Evolutionary conservation across 2,329 filamentous ascomycete genomes (phyloP).

Genomic region (Ambrosiella cleistominuta): DNA sequence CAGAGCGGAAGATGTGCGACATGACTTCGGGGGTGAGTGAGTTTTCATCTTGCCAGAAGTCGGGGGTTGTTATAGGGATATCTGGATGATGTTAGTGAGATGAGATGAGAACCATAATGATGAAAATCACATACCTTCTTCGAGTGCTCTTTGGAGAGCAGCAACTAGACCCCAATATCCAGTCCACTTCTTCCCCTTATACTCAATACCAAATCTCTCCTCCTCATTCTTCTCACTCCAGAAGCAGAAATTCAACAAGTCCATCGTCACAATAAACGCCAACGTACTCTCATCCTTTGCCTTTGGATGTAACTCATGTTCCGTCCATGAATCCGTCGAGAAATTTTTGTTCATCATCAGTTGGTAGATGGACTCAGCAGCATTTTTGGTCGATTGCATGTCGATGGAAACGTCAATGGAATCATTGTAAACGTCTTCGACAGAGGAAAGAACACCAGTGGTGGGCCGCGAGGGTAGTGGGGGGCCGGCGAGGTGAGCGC

Average conservation of each 20-base stretch:
- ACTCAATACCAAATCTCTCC: conserved; percentile 68
- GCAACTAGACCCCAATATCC: conserved; percentile 94
- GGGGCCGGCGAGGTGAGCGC: conserved; percentile 55
- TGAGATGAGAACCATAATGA: background rate
- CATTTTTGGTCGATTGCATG: conserved; percentile 63
- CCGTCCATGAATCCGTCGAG: conserved; percentile 70
- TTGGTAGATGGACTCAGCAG: conserved; percentile 59
- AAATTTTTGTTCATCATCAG: conserved; percentile 74
- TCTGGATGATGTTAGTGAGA: conserved; percentile 28
- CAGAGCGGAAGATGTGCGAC: conserved; percentile 66
- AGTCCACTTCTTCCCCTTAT: conserved; percentile 67
- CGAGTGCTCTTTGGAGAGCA: conserved; percentile 65
- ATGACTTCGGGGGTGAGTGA: conserved; percentile 60
- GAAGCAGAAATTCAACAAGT: conserved; percentile 90
- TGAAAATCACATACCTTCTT: conserved; percentile 44
- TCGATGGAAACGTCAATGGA: conserved; percentile 82
- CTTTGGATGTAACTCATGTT: conserved; percentile 80
- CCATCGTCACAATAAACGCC: conserved; percentile 94
- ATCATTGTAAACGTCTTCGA: conserved; percentile 80
- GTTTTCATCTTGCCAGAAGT: conserved; percentile 67
- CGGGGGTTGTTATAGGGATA: conserved; percentile 73
- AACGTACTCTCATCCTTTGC: conserved; percentile 61
- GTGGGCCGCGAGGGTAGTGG: conserved; percentile 43
- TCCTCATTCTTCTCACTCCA: conserved; percentile 61
- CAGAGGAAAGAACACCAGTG: conserved; percentile 65